Base-by-base conservation (phyloP, 1,284 basidiomycete genomes). In the Waitea zeae region DNA sequence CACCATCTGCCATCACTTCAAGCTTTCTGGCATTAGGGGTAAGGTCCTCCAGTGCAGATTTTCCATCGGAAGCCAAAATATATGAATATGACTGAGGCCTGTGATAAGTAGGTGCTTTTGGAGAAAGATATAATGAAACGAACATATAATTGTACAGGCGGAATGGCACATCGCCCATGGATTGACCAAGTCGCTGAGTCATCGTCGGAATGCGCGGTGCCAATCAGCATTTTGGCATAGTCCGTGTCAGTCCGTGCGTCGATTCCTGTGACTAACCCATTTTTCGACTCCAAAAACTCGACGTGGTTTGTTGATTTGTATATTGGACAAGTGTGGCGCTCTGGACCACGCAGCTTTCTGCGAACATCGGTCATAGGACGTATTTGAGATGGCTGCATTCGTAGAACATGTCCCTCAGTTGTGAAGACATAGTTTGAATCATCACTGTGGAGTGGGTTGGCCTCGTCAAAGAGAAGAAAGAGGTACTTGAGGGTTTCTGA, bases 351-450 rank as follows among this genome's bases (percentile, higher is more conserved):
- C 40, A 77, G 54, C 42, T 66, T 66, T 43, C 70, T 66, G 2
- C 76, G 67, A 3, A 65, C 58, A 6, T 61, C 40, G 4, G 78
- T 72, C 20, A 70, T 57, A 4, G 70, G 64, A 40, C 61, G 64
- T 13, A 77, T 54, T 30, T 70, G 58, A 30, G 65, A 45, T 9
- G 43, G 50, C 1, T 68, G 69, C 13, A 95, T 63, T 13, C 62
- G 65, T 17, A 96, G 60, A n/a, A 88, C 68, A 49, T 96, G 92
- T 0, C 89, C 90, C 53, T 96, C 90, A 0, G 90, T 96, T 1
- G 87, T 87, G 49, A 92, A 81, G 2, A 95, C 81, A 41, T 77
- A 80, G 46, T 82, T 76, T 2, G 75, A 81, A 46, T 83, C 75
- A 42, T 84, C 78, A 4, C 49, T 53, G 46, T 89, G 74, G 20